Percentiles rank a stretch among this genome's conserved stretches.
Evolutionary conservation across 192 early-diverging fungal genomes (phyloP).

Genomic region (Pilaira anomala): DNA sequence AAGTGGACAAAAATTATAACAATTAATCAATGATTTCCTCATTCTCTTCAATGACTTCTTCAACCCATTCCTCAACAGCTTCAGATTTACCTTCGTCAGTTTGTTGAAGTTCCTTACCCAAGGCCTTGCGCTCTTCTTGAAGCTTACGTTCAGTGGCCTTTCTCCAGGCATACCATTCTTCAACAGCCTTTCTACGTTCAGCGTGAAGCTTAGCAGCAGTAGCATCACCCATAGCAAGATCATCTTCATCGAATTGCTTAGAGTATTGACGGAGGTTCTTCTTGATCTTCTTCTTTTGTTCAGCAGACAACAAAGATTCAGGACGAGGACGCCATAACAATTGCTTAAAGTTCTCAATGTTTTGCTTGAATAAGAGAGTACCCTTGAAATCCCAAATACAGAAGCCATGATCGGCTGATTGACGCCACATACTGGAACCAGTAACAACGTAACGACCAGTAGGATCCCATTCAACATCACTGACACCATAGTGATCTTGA

Average conservation of each 20-base stretch:
- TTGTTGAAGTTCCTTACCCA: slow-evolving; percentile 49
- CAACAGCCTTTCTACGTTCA: slow-evolving; percentile 68
- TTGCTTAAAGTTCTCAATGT: slow-evolving; percentile 86
- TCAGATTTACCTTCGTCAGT: slow-evolving; percentile 65
- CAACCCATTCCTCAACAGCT: slow-evolving; percentile 80
- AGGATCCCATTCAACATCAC: slow-evolving; percentile 98
- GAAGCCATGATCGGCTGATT: slow-evolving; percentile 84
- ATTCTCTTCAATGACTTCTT: slow-evolving; percentile 81
- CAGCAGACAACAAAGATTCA: slow-evolving; percentile 68
- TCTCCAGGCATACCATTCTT: slow-evolving; percentile 87
- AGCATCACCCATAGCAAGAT: slow-evolving; percentile 67
- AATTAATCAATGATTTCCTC: slow-evolving; percentile 61
- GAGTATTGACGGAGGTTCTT: slow-evolving; percentile 92
- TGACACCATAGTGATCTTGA: slow-evolving; percentile 91
- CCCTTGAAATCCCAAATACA: slow-evolving; percentile 91
- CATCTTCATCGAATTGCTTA: slow-evolving; percentile 86
- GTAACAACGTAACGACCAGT: slow-evolving; percentile 93
- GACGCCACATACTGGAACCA: slow-evolving; percentile 83
- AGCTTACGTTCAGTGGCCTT: slow-evolving; percentile 59
- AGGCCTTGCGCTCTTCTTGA: slow-evolving; percentile 51
- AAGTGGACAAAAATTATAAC: too few species aligned
- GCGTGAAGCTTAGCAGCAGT: slow-evolving; percentile 73
- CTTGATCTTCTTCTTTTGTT: slow-evolving; percentile 81
- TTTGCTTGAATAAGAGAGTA: slow-evolving; percentile 68
- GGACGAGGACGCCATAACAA: slow-evolving; percentile 95